These are phyloP conservation scores for Coemansia sp. DNA, from an alignment of 192 early-diverging fungal genomes.

Conservation along the genomic window DNA sequence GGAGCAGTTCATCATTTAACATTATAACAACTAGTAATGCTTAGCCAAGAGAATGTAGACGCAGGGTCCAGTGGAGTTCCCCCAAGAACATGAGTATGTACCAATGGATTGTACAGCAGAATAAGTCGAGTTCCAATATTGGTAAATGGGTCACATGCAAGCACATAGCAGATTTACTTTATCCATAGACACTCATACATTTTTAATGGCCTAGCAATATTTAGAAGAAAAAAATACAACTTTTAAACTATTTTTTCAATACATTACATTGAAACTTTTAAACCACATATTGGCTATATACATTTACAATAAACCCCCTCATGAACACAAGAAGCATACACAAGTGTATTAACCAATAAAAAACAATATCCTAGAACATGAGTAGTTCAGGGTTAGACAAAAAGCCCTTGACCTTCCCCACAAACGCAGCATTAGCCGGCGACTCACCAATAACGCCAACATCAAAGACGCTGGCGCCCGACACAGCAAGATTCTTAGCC, in stretches of 20 bases:
- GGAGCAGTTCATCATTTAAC: too few relatives aligned
- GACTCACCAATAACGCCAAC: slow-evolving; percentile 37
- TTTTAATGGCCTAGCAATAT: not conserved
- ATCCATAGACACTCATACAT: not conserved
- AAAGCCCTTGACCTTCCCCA: slow-evolving; percentile 42
- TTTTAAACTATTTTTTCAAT: not conserved
- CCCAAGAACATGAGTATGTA: too few relatives aligned
- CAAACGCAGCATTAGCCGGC: slow-evolving; percentile 27
- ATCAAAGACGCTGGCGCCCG: slow-evolving; percentile 20
- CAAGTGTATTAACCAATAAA: not conserved
- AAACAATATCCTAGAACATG: slow-evolving; percentile 18
- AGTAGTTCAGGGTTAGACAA: slow-evolving; percentile 49
- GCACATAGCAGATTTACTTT: not conserved
- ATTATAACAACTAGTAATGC: too few relatives aligned
- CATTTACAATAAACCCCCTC: not conserved
- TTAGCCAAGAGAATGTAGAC: too few relatives aligned
- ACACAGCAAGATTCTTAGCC: not conserved
- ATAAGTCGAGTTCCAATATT: not conserved
- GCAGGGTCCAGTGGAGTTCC: too few relatives aligned
- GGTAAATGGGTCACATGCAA: not conserved
- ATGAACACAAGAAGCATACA: not conserved
- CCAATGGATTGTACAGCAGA: not conserved
- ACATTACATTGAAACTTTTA: not conserved
- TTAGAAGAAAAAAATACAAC: not conserved
- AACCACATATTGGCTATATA: too few relatives aligned